Evolutionary conservation across 148 eudicot species (phyloP), one percentile per base, ranked within the genome.

Genomic region (Diospyros lotus): DNA sequence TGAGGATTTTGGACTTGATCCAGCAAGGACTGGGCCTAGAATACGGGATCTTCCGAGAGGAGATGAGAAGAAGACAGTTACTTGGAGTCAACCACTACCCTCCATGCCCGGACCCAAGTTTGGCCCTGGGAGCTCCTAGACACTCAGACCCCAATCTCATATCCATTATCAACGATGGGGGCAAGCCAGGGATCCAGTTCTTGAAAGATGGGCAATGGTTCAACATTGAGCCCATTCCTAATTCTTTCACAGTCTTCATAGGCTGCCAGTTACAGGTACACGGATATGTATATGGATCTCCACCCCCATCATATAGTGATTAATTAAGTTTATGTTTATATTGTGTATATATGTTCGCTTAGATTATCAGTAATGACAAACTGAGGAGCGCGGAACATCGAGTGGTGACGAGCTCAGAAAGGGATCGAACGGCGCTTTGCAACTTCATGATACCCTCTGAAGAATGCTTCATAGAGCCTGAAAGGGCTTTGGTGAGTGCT

Each of bases 101-200:
- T 1, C 88, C 89, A 1, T 89, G 96, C 80, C 96, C 96, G 2
- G 93, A 91, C 69, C 91, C 91, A 4, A 89, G 88, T 71, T 54
- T 89, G 63, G 80, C 96, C 0, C 6, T 91, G 28, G 96, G 92
- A 50, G 56, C 85, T 17, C 71, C 78, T 45, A 76, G 59, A 39
- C 96, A 91, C 45, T 56, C 78, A 63, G 96, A 91, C 67, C 82
- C 87, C 10, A 80, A 81, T 68, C 83, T 91, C 64, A 77, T 91
- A 9, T 87, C 91, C 58, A 62, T 89, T 45, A 73, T 91, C 9
- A 73, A 76, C 28, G 89, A 89, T 86, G 66, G 80, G 87, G 66
- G 80, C 72, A 85, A 78, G 28, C 68, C 78, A 10, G 96, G 93
- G 1, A 91, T 91, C 68, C 91, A 91, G 80, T 84, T 87, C 18